Evolutionary conservation across 2,329 filamentous ascomycete species (phyloP), one percentile per base, ranked within the genome.

Genomic region (Ophioceras dolichostomum): DNA sequence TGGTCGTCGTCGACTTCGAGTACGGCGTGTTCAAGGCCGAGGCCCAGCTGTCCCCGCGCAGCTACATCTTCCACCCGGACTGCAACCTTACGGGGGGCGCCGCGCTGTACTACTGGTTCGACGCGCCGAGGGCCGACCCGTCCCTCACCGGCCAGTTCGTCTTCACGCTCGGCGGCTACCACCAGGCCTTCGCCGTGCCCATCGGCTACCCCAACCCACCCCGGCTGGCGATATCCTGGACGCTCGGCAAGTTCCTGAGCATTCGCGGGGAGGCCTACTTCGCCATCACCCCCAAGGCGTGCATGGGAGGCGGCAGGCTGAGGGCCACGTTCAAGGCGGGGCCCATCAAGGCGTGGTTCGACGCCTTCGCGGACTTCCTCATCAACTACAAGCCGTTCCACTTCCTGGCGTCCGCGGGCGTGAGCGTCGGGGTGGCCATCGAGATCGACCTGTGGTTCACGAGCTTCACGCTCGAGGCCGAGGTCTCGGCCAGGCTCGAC

Each of bases 141-240:
- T 8, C 30, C 3, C 37, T 44, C 17, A 41, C 45, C 4, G 64
- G 65, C 2, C 51, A 66, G 41, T 68, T 48, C 36, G 64, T 68
- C 10, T 63, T 67, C 39, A 59, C 58, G 3, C 39, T 66, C 18
- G 65, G 65, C 5, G 65, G 65, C 2, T 68, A 62, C 42, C 63
- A 68, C 41, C 49, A 41, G 3, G 48, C 53, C 0, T 68, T 53
- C 44, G 34, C 34, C 1, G 28, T 41, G 0, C 63, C 63, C 0
- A 13, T 35, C 0, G 43, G 51, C 5, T 69, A 59, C 33, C 63
- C 64, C 0, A 48, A 47, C 2, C 58, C 60, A 0, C 48, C 51
- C 4, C 53, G 63, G 1, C 47, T 67, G 0, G 55, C 47, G 7
- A 62, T 66, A 36, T 48, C 41, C 38, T 66, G 60, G 57, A 36